A percentile compares a stretch with the other conserved stretches of the same genome.
Conservation (phyloP, 1,139 yeast species). For the Diutina siamensis region DNA sequence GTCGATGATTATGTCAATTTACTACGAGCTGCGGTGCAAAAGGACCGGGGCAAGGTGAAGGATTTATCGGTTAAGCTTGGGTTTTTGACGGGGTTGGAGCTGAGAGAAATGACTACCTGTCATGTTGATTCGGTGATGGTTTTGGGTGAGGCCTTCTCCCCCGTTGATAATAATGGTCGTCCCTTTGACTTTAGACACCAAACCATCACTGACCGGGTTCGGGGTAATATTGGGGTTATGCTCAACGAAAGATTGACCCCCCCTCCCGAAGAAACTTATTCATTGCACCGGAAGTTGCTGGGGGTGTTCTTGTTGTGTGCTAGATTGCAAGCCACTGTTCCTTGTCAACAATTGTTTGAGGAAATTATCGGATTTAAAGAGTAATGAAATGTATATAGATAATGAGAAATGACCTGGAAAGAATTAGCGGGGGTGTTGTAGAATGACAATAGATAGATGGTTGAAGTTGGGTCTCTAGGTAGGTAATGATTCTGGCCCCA, state of each 20-base stretch:
- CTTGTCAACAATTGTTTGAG: constrained; percentile 66
- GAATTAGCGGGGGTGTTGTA: neutral
- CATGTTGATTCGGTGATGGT: constrained; percentile 87
- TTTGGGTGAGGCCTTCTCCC: constrained; percentile 84
- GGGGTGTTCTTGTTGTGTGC: constrained; percentile 92
- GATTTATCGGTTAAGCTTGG: constrained; percentile 66
- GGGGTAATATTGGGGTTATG: constrained; percentile 75
- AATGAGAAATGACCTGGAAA: neutral
- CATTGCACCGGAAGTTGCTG: constrained; percentile 85
- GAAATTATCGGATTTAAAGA: constrained; percentile 47
- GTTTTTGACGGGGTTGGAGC: constrained; percentile 83
- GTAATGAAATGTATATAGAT: constrained; percentile 3
- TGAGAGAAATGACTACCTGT: constrained; percentile 77
- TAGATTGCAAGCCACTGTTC: constrained; percentile 70
- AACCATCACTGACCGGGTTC: constrained; percentile 87
- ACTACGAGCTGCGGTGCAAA: constrained; percentile 63
- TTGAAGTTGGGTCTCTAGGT: too few species aligned
- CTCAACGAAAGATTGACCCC: constrained; percentile 85
- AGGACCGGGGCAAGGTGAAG: constrained; percentile 57
- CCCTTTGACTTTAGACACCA: constrained; percentile 69
- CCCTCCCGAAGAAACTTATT: constrained; percentile 97
- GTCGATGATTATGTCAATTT: constrained; percentile 58
- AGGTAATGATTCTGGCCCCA: too few species aligned
- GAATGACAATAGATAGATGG: neutral
- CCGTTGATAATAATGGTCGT: constrained; percentile 30